Base-by-base conservation (phyloP, 306 rosid species). In the Citrullus amarus region DNA sequence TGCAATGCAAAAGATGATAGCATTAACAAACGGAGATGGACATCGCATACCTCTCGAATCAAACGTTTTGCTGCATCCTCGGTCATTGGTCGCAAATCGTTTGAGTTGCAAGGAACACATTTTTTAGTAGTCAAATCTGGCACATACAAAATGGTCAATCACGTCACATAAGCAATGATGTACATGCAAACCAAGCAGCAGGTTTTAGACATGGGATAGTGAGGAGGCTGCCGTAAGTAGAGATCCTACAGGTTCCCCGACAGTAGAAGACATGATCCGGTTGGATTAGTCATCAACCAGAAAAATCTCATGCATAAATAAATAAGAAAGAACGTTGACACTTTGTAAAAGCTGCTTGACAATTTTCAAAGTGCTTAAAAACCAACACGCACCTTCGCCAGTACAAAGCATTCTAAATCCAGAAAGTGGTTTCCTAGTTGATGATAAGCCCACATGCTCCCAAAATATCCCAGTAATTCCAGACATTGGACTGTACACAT, bases 21-120 rank as follows among this genome's bases (percentile, higher is more conserved):
- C 14, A 57, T 38, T 34, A 32, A 65, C 15, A 68, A 43, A 56
- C 36, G 8, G 30, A 62, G 43, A 78, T 15, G 14, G 20, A 46
- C 0, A 56, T 11, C 65, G 78, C 57, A 28, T 81, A 88, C 98
- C 97, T 90, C 86, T 13, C 80, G 80, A 41, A 93, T 84, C 57
- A 93, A 81, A 79, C 61, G 30, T 61, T 80, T 63, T 9, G 98
- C 97, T 53, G 86, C 88, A 79, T 86, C 87, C 75, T 86, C 84
- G 0, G 91, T 88, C 97, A 93, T 89, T 67, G 97, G 89, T 73
- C 72, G 91, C 86, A 93, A 57, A 41, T 91, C 96, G 84, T 86
- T 89, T n/a, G 87, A 20, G 62, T 79, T 56, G 82, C 98, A 93
- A 10, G 97, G 93, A 56, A 88, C 93, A 43, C 98, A 93, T 79